phyloP scores from a whole-genome alignment of 1,284 basidiomycete genomes.

The Apiotrichum montevideense region DNA sequence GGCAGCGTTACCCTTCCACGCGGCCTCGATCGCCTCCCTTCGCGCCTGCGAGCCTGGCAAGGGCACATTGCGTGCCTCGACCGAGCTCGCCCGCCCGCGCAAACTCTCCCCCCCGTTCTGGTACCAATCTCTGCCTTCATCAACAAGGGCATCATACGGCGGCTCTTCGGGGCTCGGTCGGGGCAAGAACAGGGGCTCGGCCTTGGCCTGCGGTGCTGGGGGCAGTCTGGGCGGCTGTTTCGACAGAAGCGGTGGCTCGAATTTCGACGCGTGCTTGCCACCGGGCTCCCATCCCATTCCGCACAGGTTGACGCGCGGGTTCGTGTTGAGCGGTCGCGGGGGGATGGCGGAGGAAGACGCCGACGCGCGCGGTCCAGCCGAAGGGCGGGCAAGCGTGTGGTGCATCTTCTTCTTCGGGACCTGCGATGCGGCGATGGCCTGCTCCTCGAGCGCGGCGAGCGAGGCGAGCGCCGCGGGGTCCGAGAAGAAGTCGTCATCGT shows the following conservation, averaged over 20 bases:
- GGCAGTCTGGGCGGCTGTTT: too few species aligned
- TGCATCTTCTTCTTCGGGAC: slow-evolving; percentile 20
- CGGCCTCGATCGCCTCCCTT: slow-evolving; percentile 8
- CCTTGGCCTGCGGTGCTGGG: background rate
- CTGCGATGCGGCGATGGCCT: slow-evolving; percentile 21
- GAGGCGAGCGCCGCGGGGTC: slow-evolving; percentile 27
- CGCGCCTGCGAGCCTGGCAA: slow-evolving; percentile 15
- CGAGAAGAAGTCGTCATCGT: slow-evolving; percentile 32
- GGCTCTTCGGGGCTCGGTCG: slow-evolving; percentile 8
- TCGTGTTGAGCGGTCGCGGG: slow-evolving; percentile 35
- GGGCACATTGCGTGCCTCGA: background rate
- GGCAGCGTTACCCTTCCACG: background rate
- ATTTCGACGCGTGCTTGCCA: slow-evolving; percentile 19
- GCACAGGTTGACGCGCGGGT: slow-evolving; percentile 23
- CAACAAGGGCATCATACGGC: slow-evolving; percentile 25
- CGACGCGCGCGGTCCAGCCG: background rate
- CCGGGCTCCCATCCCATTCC: slow-evolving; percentile 39
- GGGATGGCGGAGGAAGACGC: background rate
- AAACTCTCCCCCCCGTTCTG: background rate
- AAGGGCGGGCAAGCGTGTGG: slow-evolving; percentile 25
- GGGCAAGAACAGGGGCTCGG: background rate
- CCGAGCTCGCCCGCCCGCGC: background rate
- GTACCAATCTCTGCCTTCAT: slow-evolving; percentile 23
- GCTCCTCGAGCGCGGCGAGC: slow-evolving; percentile 27
- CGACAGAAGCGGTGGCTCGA: too few species aligned